Evolutionary conservation across 75 land plant genomes (phyloP).

Genomic region (Azolla pinnata): DNA sequence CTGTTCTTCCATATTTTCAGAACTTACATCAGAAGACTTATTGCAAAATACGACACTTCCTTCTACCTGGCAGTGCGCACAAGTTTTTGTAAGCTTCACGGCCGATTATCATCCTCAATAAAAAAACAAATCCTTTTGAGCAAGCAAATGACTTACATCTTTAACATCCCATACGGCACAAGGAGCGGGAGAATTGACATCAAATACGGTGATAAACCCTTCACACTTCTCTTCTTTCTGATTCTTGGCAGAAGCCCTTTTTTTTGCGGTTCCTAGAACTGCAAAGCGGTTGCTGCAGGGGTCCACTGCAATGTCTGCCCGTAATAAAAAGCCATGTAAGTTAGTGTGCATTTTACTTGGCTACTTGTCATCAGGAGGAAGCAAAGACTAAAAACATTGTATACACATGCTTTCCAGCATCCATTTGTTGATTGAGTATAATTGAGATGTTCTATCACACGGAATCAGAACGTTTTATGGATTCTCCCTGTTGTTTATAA

Average conservation of each 20-base stretch:
- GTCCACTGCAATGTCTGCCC: too few relatives aligned
- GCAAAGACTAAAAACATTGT: too few relatives aligned
- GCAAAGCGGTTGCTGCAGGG: not conserved
- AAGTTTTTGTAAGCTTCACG: too few relatives aligned
- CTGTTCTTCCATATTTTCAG: not conserved
- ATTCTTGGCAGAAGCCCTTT: not conserved
- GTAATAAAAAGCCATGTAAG: too few relatives aligned
- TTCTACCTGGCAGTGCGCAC: not conserved
- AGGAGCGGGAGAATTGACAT: slow-evolving; percentile 50
- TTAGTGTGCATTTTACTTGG: too few relatives aligned
- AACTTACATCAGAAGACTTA: not conserved
- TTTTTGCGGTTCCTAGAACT: not conserved
- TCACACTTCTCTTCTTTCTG: slow-evolving; percentile 20
- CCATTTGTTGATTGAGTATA: too few relatives aligned
- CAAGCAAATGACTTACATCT: too few relatives aligned
- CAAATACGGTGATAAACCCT: slow-evolving; percentile 54
- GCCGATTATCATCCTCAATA: not conserved
- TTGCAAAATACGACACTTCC: not conserved
- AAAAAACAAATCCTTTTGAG: not conserved
- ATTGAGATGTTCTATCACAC: too few relatives aligned
- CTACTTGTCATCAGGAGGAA: too few relatives aligned
- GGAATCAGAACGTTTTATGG: too few relatives aligned
- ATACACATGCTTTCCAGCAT: too few relatives aligned
- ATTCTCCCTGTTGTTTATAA: too few relatives aligned
- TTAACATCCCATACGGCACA: slow-evolving; percentile 49